phyloP scores from a whole-genome alignment of 805 yeast genomes.

The Ogataea kodamae region DNA sequence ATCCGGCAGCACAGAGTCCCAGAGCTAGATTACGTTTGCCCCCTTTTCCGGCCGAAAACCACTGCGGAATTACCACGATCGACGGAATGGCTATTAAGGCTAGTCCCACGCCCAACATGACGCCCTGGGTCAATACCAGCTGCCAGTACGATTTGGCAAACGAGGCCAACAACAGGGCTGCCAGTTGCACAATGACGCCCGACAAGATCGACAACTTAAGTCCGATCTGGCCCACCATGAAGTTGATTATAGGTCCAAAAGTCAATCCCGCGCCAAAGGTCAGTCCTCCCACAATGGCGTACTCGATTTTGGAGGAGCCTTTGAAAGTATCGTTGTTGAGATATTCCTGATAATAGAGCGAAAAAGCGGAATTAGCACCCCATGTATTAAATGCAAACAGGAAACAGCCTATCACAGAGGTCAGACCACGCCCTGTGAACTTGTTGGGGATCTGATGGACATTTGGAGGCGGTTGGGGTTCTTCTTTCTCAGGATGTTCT shows the following conservation, averaged over 20 bases:
- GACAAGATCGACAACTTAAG: constrained; percentile 38
- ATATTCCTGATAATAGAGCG: constrained; percentile 59
- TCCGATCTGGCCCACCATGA: constrained; percentile 41
- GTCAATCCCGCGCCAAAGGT: constrained; percentile 54
- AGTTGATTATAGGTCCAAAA: constrained; percentile 48
- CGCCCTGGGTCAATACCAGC: constrained; percentile 64
- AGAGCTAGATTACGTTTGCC: constrained; percentile 56
- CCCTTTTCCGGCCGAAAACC: constrained; percentile 45
- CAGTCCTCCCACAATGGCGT: constrained; percentile 66
- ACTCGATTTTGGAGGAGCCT: constrained; percentile 56
- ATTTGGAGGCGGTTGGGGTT: no score
- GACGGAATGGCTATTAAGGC: constrained; percentile 59
- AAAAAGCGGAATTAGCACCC: constrained; percentile 71
- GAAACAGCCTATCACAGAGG: constrained; percentile 42
- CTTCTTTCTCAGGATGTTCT: neutral
- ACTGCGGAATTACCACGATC: constrained; percentile 59
- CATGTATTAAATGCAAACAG: constrained; percentile 58
- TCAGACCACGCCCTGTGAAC: constrained; percentile 66
- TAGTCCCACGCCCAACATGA: constrained; percentile 55
- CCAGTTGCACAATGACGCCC: constrained; percentile 51
- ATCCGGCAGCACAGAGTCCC: constrained; percentile 47
- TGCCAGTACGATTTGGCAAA: constrained; percentile 62
- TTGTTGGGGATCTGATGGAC: constrained; percentile 49
- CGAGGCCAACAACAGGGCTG: constrained; percentile 58
- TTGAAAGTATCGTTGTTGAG: constrained; percentile 46